Evolutionary conservation across 2,329 filamentous ascomycete species (phyloP).

Genomic region (Pleoardoris graminearum): DNA sequence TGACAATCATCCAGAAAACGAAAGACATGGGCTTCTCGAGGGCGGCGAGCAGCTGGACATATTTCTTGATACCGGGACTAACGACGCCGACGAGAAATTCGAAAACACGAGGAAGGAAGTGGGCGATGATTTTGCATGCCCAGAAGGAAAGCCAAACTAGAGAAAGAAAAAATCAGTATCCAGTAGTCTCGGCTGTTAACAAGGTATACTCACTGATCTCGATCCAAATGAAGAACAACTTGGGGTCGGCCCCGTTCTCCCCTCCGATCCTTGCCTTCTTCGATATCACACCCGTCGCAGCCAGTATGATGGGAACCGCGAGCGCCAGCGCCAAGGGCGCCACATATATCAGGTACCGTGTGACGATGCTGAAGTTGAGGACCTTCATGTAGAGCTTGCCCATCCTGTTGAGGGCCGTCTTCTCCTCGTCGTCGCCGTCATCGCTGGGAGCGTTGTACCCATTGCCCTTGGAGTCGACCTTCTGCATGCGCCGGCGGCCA

Average conservation of each 20-base stretch:
- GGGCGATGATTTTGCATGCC: conserved; percentile 63
- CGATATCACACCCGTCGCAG: conserved; percentile 50
- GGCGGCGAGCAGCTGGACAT: conserved; percentile 60
- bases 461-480: conserved; percentile 35
- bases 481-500: conserved; percentile 32
- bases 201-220: conserved; percentile 53
- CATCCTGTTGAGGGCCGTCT: conserved; percentile 59
- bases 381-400: conserved; percentile 64
- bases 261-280: conserved; percentile 50
- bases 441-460: conserved; percentile 22
- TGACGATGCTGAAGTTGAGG: conserved; percentile 64
- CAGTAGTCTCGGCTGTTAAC: not conserved
- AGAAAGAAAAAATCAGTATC: conserved; percentile 11
- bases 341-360: conserved; percentile 66
- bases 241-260: conserved; percentile 55
- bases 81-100: conserved; percentile 65
- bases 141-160: conserved; percentile 64
- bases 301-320: conserved; percentile 65
- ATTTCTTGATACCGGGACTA: conserved; percentile 66
- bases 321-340: conserved; percentile 61
- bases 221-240: conserved; percentile 65
- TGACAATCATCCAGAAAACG: conserved; percentile 63
- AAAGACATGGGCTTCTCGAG: conserved; percentile 65
- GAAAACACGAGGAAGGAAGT: conserved; percentile 62
- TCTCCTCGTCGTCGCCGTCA: conserved; percentile 54